phyloP scores from a whole-genome alignment of 2,329 filamentous ascomycete genomes.

The Graphium sp. region DNA sequence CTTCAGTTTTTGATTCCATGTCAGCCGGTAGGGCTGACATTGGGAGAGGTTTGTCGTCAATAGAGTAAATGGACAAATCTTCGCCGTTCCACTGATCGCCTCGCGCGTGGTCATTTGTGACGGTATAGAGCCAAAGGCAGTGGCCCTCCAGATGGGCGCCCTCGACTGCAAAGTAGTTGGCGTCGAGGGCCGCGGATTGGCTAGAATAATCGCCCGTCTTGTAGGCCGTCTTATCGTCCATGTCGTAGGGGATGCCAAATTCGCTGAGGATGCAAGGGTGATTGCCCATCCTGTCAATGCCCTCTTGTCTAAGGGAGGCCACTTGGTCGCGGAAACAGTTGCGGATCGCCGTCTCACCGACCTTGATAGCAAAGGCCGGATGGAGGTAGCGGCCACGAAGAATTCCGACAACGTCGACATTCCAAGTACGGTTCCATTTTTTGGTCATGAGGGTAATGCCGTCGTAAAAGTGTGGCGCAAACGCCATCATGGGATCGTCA shows the following conservation, averaged over 20 bases:
- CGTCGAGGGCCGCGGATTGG: slow-evolving; percentile 83
- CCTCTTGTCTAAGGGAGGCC: slow-evolving; percentile 67
- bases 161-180: slow-evolving; percentile 87
- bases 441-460: slow-evolving; percentile 94
- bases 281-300: slow-evolving; percentile 70
- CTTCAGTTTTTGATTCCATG: slow-evolving; percentile 3
- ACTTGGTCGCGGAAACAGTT: slow-evolving; percentile 88
- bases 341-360: slow-evolving; percentile 84
- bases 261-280: slow-evolving; percentile 86
- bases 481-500: slow-evolving; percentile 80
- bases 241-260: slow-evolving; percentile 96
- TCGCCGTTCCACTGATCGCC: slow-evolving; percentile 98
- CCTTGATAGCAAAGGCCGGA: slow-evolving; percentile 79
- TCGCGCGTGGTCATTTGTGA: slow-evolving; percentile 69
- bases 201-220: slow-evolving; percentile 89
- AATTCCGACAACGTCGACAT: slow-evolving; percentile 87
- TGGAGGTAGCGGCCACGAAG: slow-evolving; percentile 76
- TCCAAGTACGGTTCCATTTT: slow-evolving; percentile 97
- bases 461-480: slow-evolving; percentile 92
- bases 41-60: slow-evolving; percentile 56
- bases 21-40: slow-evolving; percentile 25
- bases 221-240: slow-evolving; percentile 94
- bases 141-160: slow-evolving; percentile 71
- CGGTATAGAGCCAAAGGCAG: slow-evolving; percentile 76
- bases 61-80: slow-evolving; percentile 77